A percentile compares a stretch with the other conserved stretches of the same genome.
These are phyloP conservation scores for Whalleya microplaca DNA, from an alignment of 2,329 filamentous ascomycete genomes.

Conservation along the genomic window DNA sequence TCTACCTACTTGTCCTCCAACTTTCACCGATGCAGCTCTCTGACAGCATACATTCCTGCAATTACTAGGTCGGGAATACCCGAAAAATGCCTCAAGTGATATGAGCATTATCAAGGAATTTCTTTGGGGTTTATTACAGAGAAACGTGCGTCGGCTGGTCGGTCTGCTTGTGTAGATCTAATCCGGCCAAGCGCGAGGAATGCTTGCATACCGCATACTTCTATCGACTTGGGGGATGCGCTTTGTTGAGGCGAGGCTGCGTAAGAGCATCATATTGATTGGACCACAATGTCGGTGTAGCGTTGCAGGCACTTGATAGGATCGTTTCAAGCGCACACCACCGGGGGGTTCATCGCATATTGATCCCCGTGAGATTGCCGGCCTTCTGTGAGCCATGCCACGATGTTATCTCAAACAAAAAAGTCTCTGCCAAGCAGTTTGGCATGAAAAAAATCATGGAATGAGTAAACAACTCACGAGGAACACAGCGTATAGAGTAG, in stretches of 20 bases:
- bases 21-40: neutral
- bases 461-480: neutral
- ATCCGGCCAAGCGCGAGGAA: slow-evolving; percentile 6
- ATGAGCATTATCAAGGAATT: neutral
- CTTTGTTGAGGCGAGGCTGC: slow-evolving; percentile 25
- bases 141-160: too few species aligned
- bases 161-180: slow-evolving; percentile 1
- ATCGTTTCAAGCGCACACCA: slow-evolving; percentile 3
- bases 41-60: neutral
- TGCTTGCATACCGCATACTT: slow-evolving; percentile 8
- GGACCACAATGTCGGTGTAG: slow-evolving; percentile 20
- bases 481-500: neutral
- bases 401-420: neutral
- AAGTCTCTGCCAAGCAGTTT: neutral
- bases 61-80: neutral
- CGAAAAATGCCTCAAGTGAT: neutral
- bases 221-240: slow-evolving; percentile 7
- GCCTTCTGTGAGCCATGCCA: neutral
- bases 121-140: neutral
- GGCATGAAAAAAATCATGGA: neutral
- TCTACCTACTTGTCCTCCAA: neutral
- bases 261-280: slow-evolving; percentile 15
- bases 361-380: slow-evolving; percentile 2
- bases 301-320: slow-evolving; percentile 15
- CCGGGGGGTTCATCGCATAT: slow-evolving; percentile 13